phyloP scores from a whole-genome alignment of 768 basidiomycete species.

The Russula lepida region DNA sequence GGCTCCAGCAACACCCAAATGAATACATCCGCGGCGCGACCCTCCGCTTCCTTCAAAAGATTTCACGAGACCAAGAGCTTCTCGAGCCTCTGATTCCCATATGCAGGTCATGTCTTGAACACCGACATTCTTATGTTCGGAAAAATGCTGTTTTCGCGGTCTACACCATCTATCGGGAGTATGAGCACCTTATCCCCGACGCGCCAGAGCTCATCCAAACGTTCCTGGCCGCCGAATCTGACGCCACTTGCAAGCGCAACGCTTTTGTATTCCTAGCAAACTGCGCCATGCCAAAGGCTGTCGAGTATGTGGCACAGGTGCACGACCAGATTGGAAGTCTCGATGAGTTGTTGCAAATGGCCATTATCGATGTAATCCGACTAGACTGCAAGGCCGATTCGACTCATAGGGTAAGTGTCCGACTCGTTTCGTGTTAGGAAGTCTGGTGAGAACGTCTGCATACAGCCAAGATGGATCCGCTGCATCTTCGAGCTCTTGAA shows the following conservation, averaged over 20 bases:
- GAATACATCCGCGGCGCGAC: constrained; percentile 99
- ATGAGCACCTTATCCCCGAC: constrained; percentile 92
- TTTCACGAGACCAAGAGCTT: constrained; percentile 85
- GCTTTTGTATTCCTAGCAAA: constrained; percentile 91
- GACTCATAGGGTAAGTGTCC: constrained; percentile 58
- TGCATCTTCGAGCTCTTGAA: constrained; percentile 89
- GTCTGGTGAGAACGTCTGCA: background rate
- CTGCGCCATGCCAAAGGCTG: constrained; percentile 82
- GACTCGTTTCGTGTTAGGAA: background rate
- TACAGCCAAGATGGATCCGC: constrained; percentile 85
- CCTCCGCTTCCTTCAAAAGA: constrained; percentile 92
- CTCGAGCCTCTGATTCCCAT: constrained; percentile 94
- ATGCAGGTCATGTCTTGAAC: constrained; percentile 89
- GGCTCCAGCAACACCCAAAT: constrained; percentile 88
- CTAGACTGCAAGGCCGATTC: constrained; percentile 84
- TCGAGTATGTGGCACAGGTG: constrained; percentile 81
- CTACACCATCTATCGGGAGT: constrained; percentile 89
- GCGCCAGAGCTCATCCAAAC: constrained; percentile 93
- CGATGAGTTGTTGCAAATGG: constrained; percentile 94
- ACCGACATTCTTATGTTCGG: constrained; percentile 94
- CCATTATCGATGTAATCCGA: constrained; percentile 87
- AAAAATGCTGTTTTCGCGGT: constrained; percentile 98
- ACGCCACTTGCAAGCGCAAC: constrained; percentile 94
- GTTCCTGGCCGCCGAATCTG: constrained; percentile 91
- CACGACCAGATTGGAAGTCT: constrained; percentile 75